Base-by-base conservation (phyloP, 2,329 filamentous ascomycete genomes). In the Chaetomiaceae sp. region DNA sequence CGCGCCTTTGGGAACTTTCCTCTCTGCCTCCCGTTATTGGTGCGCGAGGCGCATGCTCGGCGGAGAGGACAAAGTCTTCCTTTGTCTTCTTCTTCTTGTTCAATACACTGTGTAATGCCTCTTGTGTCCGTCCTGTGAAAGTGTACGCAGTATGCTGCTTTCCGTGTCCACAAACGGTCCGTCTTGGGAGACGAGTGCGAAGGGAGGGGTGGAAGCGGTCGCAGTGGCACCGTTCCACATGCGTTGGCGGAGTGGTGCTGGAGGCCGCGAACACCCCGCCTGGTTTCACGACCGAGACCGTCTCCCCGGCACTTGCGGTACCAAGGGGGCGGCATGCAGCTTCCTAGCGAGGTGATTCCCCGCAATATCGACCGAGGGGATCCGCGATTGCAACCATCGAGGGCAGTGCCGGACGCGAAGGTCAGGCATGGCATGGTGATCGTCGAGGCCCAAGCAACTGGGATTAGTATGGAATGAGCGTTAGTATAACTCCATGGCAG, bases 231-330 rank as follows among this genome's bases (percentile, higher is more conserved):
- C 29, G 42, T 34, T 32, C 29, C 35, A 26, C 35, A n/a, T 27
- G 19, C 18, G n/a, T 18, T 22, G 14, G 9, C 22, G 6, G 22
- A n/a, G n/a, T 9, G 22, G 6, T 24, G 32, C 36, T 24, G 14
- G 30, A 26, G 40, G 47, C 47, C 47, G 24, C 44, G 46, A 42
- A 35, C 12, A 11, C 34, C 40, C 40, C 38, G 44, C 36, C 20
- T 20, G 38, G 50, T 40, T 43, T 47, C 47, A 47, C 41, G 38
- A 42, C 32, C 39, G 35, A 46, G 36, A 42, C 41, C 39, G 27
- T 29, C 29, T 50, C 30, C 40, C 53, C 51, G 53, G 51, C 53
- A 55, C 47, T 52, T 52, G 48, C 26, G 38, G 37, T 52, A 42
- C 47, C 47, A 45, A 45, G 42, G 19, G 43, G 44, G 24, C 47